Evolutionary conservation across 345 rosid species (phyloP), one percentile per base, ranked within the genome.

Genomic region (Eucalyptus cloeziana): DNA sequence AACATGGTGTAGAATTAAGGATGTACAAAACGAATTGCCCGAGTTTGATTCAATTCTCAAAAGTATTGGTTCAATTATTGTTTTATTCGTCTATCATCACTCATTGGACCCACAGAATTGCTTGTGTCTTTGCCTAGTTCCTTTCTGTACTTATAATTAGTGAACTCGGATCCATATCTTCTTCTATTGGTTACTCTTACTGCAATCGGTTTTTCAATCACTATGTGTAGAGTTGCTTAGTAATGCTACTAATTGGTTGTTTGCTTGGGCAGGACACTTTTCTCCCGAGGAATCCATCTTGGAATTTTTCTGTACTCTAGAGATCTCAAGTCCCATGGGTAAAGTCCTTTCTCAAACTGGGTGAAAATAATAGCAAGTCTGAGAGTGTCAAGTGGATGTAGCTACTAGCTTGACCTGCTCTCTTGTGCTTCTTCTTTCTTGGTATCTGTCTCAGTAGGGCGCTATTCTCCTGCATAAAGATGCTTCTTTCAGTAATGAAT

Each of bases 231-330:
- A 60, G 64, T 27, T 40, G 60, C 16, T 4, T 49, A 13, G 13
- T 8, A 49, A 69, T 15, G 51, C 31, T 45, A 13, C 67, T 88
- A 15, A 87, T 50, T 43, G 0, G 31, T 9, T 45, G 50, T 62
- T 85, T 43, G 69, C 51, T 80, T 49, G 87, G 88, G 90, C 93
- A 95, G 95, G 98, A 94, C 33, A 30, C 71, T 62, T 62, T 62
- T 62, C 33, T 62, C 7, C 5, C 3, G 4, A 60, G 31, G 4
- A 60, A 60, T 7, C 27, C 30, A 58, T 24, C 67, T 58, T 25
- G 67, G 7, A 58, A 25, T 25, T 58, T 15, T 58, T 58, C 1
- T 58, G n/a, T 25, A 5, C 33, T 62, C 17, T 30, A 27, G 13
- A 62, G 31, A 13, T 62, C 71, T 62, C 8, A 1, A 62, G 71